Evolutionary conservation across 2,329 filamentous ascomycete genomes (phyloP).

Genomic region (Pseudogymnoascus sp.): DNA sequence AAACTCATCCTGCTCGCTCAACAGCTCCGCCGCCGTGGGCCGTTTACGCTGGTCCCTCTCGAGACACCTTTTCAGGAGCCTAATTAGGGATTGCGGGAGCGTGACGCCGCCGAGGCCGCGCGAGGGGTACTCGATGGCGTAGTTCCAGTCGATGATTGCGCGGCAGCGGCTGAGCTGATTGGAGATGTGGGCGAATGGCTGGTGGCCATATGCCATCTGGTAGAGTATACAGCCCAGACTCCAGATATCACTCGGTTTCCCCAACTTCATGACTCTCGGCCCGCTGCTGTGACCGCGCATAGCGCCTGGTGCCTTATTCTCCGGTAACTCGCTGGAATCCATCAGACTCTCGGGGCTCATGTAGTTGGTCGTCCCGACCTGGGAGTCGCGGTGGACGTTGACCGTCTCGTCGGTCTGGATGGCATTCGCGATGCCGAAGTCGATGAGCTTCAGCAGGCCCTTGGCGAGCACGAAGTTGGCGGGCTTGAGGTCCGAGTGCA

Average conservation of each 20-base stretch:
- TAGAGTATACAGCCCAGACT: conserved; percentile 93
- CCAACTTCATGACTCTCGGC: conserved; percentile 84
- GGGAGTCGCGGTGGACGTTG: conserved; percentile 91
- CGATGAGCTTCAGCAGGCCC: conserved; percentile 87
- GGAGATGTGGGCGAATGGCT: conserved; percentile 84
- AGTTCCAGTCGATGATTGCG: conserved; percentile 73
- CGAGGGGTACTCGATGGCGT: conserved; percentile 63
- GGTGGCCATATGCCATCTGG: conserved; percentile 96
- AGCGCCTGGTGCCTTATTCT: conserved; percentile 28
- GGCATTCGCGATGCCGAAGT: conserved; percentile 96
- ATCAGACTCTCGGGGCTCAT: conserved; percentile 95
- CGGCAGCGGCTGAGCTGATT: conserved; percentile 82
- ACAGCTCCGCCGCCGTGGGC: conserved; percentile 54
- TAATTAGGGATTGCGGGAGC: conserved; percentile 50
- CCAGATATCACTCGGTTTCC: conserved; percentile 95
- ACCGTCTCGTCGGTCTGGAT: conserved; percentile 93
- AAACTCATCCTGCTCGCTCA: conserved; percentile 52
- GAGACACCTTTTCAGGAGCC: conserved; percentile 55
- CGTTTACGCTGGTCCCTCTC: conserved; percentile 53
- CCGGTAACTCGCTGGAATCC: conserved; percentile 63
- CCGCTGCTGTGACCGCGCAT: conserved; percentile 27
- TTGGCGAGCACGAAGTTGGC: conserved; percentile 93
- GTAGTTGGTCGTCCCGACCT: conserved; percentile 95
- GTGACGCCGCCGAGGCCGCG: conserved; percentile 56
- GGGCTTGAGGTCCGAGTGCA: conserved; percentile 94